phyloP scores from a whole-genome alignment of 257 asterid genomes.

The Nicotiana undulata region DNA sequence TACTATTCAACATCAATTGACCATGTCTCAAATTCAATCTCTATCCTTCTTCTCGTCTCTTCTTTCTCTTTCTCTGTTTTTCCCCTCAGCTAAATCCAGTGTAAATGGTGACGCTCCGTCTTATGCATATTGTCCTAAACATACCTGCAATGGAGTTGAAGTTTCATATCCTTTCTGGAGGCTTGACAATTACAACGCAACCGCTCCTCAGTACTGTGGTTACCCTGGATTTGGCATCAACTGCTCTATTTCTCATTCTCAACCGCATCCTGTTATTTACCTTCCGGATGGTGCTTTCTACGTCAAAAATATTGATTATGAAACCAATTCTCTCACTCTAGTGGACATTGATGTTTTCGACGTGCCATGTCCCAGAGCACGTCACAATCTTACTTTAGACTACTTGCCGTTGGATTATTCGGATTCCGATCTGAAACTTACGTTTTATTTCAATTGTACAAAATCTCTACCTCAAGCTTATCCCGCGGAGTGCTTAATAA shows the following conservation, averaged over 20 bases:
- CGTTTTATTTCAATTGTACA: conserved; percentile 19
- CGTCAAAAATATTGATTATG: neutral
- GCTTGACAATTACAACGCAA: neutral
- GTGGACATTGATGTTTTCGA: neutral
- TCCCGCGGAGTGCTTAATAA: conserved; percentile 6
- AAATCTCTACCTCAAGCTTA: neutral
- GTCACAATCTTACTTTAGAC: conserved; percentile 13
- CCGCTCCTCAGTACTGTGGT: conserved; percentile 15
- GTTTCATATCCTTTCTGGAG: conserved; percentile 23
- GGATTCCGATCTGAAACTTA: neutral
- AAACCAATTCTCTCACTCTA: neutral
- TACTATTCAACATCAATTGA: neutral
- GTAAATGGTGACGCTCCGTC: neutral
- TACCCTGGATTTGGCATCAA: conserved; percentile 18
- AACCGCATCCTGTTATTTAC: neutral
- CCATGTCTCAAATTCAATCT: neutral
- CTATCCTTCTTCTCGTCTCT: neutral
- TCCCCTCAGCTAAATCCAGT: neutral
- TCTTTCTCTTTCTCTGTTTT: neutral
- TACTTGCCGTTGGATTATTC: neutral
- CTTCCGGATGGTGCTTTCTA: neutral
- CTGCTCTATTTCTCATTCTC: neutral
- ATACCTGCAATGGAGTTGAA: neutral
- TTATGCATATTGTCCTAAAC: neutral
- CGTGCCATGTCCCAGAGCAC: conserved; percentile 4